A percentile compares a stretch with the other conserved stretches of the same genome.
Conservation (phyloP, 805 yeast species). For the Starmera dryadoides region DNA sequence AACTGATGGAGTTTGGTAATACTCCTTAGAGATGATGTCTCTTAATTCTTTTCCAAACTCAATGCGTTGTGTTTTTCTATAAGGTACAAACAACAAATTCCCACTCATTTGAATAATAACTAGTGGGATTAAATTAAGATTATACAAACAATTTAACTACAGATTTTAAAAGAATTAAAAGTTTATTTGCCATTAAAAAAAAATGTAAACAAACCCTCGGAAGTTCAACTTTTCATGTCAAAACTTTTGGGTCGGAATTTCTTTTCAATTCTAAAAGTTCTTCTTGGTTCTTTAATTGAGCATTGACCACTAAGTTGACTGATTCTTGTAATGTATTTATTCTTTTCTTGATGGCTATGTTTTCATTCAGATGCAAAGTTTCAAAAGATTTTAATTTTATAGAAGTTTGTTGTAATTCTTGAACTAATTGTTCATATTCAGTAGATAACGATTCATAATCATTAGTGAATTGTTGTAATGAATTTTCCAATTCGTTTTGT, state of each 20-base stretch:
- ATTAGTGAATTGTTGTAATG: slow-evolving; percentile 6
- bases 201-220: neutral
- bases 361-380: slow-evolving; percentile 5
- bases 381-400: neutral
- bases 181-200: too few relatives aligned
- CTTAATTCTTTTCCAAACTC: slow-evolving; percentile 33
- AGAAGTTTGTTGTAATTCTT: neutral
- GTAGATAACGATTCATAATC: slow-evolving; percentile 9
- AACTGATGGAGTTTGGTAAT: slow-evolving; percentile 34
- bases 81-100: slow-evolving; percentile 45
- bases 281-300: slow-evolving; percentile 17
- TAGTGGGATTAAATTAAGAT: too few relatives aligned
- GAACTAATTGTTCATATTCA: slow-evolving; percentile 1
- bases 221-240: too few relatives aligned
- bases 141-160: too few relatives aligned
- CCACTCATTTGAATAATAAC: slow-evolving; percentile 9
- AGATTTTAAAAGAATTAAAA: too few relatives aligned
- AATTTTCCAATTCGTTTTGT: slow-evolving; percentile 8
- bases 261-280: slow-evolving; percentile 7
- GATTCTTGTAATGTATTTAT: slow-evolving; percentile 12
- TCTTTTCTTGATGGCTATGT: slow-evolving; percentile 5
- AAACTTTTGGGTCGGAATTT: too few relatives aligned
- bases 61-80: slow-evolving; percentile 36
- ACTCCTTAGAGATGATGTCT: slow-evolving; percentile 40
- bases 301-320: slow-evolving; percentile 15